These are phyloP conservation scores for Fraxinus americana DNA, from an alignment of 257 asterid species.

Conservation along the genomic window DNA sequence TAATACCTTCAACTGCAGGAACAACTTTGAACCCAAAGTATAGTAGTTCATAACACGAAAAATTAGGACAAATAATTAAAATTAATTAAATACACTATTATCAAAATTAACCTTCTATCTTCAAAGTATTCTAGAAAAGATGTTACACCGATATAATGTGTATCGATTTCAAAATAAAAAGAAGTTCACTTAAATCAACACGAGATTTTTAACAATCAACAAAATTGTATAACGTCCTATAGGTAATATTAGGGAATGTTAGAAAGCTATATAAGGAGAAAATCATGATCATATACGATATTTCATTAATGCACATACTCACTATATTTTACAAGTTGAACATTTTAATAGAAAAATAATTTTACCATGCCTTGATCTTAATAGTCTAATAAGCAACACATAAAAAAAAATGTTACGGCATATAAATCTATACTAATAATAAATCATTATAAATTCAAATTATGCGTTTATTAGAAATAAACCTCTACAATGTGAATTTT, in stretches of 20 bases:
- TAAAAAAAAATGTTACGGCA: not conserved
- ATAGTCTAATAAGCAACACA: not conserved
- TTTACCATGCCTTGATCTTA: conserved; percentile 24
- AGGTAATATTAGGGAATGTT: conserved; percentile 6
- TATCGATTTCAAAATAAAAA: not conserved
- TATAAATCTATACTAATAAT: not conserved
- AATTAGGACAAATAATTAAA: too few relatives aligned
- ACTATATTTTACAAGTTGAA: not conserved
- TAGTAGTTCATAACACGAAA: not conserved
- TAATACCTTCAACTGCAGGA: too few relatives aligned
- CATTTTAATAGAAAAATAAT: conserved; percentile 9
- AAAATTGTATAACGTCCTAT: not conserved
- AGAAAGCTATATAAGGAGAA: conserved; percentile 3
- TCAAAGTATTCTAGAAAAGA: not conserved
- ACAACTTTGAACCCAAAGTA: too few relatives aligned
- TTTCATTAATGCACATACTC: not conserved
- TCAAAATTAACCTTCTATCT: not conserved
- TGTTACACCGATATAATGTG: not conserved
- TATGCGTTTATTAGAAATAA: too few relatives aligned
- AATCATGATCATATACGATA: conserved; percentile 21
- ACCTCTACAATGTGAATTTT: too few relatives aligned
- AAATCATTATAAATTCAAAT: too few relatives aligned
- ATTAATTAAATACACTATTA: not conserved
- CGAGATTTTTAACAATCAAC: not conserved
- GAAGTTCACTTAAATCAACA: not conserved